phyloP scores from a whole-genome alignment of 1,284 basidiomycete genomes.

The Stereum hirsutum region DNA sequence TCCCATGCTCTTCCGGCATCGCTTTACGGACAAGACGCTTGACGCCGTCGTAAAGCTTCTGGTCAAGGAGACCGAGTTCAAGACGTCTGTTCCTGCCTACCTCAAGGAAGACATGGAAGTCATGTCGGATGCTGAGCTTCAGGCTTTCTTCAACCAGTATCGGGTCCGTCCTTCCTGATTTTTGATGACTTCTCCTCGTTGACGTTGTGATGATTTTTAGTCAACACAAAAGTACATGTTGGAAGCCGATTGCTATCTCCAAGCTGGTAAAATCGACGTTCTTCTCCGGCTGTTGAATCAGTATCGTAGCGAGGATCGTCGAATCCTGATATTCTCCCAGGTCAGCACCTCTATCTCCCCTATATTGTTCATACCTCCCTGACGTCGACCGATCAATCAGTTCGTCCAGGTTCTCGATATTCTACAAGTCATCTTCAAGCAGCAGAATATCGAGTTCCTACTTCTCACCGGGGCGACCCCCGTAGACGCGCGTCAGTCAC shows the following conservation, averaged over 20 bases:
- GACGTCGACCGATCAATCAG: no score
- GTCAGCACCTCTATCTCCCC: conserved; percentile 36
- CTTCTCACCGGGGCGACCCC: conserved; percentile 93
- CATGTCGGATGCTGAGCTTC: conserved; percentile 93
- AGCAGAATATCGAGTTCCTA: conserved; percentile 71
- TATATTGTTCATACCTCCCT: no score
- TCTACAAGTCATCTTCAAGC: conserved; percentile 77
- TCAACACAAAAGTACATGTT: conserved; percentile 76
- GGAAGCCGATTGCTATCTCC: conserved; percentile 68
- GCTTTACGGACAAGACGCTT: conserved; percentile 75
- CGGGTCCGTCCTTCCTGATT: conserved; percentile 47
- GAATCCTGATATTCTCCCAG: conserved; percentile 92
- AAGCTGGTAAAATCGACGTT: conserved; percentile 84
- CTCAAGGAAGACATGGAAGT: conserved; percentile 91
- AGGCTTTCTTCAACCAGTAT: conserved; percentile 73
- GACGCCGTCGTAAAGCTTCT: conserved; percentile 73
- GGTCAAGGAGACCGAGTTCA: conserved; percentile 87
- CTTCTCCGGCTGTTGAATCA: conserved; percentile 66
- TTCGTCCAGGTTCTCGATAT: conserved; percentile 96
- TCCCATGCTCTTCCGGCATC: conserved; percentile 88
- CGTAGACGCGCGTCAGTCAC: conserved; percentile 86
- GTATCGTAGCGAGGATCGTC: conserved; percentile 67
- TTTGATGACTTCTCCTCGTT: neutral
- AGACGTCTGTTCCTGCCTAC: conserved; percentile 66
- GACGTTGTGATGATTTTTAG: conserved; percentile 33